A percentile compares a stretch with the other conserved stretches of the same genome.
These are phyloP conservation scores for Cryphonectria parasitica DNA, from an alignment of 2,329 filamentous ascomycete species.

Conservation along the genomic window DNA sequence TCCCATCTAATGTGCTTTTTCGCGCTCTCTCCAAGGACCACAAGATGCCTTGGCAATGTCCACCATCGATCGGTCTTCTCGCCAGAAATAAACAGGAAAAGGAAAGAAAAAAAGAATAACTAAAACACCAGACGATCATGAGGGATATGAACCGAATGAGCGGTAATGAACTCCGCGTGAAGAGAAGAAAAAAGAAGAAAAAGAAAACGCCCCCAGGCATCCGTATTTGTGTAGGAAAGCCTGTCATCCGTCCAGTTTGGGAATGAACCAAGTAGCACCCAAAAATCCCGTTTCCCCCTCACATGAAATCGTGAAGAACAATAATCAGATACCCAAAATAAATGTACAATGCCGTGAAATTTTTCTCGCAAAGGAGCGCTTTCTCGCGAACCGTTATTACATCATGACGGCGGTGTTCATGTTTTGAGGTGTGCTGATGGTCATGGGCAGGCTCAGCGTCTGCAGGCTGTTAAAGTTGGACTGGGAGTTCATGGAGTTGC, in stretches of 20 bases:
- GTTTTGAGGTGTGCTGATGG: slow-evolving; percentile 59
- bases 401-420: slow-evolving; percentile 43
- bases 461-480: slow-evolving; percentile 61
- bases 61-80: neutral
- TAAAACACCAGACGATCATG: slow-evolving; percentile 12
- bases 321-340: slow-evolving; percentile 27
- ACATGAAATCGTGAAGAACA: slow-evolving; percentile 27
- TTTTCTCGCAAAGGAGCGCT: slow-evolving; percentile 2
- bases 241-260: slow-evolving; percentile 22
- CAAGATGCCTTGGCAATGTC: neutral
- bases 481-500: slow-evolving; percentile 36
- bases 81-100: slow-evolving; percentile 17
- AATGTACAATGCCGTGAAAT: slow-evolving; percentile 22
- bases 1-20: slow-evolving; percentile 29
- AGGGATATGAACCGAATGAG: slow-evolving; percentile 18
- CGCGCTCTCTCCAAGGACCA: slow-evolving; percentile 17
- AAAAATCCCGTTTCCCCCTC: slow-evolving; percentile 1
- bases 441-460: slow-evolving; percentile 67
- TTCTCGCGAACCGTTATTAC: slow-evolving; percentile 31
- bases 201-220: slow-evolving; percentile 24
- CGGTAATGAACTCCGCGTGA: neutral
- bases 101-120: slow-evolving; percentile 31
- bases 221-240: slow-evolving; percentile 20
- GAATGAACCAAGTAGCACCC: slow-evolving; percentile 16
- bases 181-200: slow-evolving; percentile 14